phyloP scores from a whole-genome alignment of 371 early-diverging fungal species.

The Circinella minor region DNA sequence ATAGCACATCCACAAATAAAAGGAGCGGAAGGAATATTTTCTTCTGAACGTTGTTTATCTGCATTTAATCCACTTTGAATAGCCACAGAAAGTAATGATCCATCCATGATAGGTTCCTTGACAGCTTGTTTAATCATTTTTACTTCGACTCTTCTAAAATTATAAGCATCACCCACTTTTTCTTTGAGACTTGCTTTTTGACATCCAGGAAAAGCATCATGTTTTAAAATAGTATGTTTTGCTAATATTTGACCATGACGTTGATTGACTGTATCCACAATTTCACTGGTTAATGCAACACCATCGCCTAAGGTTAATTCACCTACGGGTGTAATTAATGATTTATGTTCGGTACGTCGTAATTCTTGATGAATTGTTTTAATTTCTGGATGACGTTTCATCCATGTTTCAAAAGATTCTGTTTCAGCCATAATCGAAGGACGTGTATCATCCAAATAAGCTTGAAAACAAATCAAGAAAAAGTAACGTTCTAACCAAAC shows the following conservation, averaged over 20 bases:
- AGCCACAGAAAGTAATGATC: conserved; percentile 46
- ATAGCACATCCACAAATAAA: conserved; percentile 68
- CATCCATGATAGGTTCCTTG: conserved; percentile 46
- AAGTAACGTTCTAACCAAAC: conserved; percentile 65
- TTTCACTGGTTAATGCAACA: conserved; percentile 68
- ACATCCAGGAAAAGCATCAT: conserved; percentile 75
- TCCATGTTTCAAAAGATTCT: conserved; percentile 64
- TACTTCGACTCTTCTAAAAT: conserved; percentile 63
- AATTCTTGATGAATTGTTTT: conserved; percentile 62
- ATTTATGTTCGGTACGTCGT: conserved; percentile 31
- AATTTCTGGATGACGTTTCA: conserved; percentile 66
- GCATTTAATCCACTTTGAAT: conserved; percentile 49
- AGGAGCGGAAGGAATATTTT: conserved; percentile 31
- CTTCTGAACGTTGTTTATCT: conserved; percentile 38
- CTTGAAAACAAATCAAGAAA: conserved; percentile 69
- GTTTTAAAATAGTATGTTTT: conserved; percentile 70
- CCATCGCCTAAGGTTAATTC: conserved; percentile 60
- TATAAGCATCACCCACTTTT: conserved; percentile 71
- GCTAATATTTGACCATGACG: conserved; percentile 70
- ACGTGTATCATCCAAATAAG: conserved; percentile 48
- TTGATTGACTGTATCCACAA: conserved; percentile 59
- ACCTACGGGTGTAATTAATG: conserved; percentile 61
- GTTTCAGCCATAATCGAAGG: conserved; percentile 45
- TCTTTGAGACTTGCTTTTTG: conserved; percentile 71
- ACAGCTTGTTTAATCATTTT: conserved; percentile 45